phyloP scores from a whole-genome alignment of 345 rosid species.

The Sonneratia caseolaris region DNA sequence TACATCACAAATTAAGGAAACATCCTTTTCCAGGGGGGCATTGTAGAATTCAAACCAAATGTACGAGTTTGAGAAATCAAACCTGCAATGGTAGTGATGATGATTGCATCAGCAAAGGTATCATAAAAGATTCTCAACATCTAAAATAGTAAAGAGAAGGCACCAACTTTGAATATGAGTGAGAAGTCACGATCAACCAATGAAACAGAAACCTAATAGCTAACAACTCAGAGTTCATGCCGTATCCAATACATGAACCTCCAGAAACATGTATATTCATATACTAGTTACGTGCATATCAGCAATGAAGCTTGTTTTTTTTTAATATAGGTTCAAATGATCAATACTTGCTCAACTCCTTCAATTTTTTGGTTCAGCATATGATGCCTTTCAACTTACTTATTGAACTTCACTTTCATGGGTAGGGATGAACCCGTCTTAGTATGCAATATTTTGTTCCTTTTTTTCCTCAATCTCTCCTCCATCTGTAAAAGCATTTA shows the following conservation, averaged over 20 bases:
- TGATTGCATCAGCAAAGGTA: background rate
- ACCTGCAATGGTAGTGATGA: constrained; percentile 29
- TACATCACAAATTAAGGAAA: constrained; percentile 75
- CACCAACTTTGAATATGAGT: background rate
- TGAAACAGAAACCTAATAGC: background rate
- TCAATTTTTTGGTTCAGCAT: background rate
- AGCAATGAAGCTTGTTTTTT: background rate
- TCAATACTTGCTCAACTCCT: background rate
- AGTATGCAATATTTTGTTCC: constrained; percentile 62
- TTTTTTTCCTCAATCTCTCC: constrained; percentile 74
- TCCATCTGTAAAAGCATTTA: constrained; percentile 50
- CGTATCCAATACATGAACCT: background rate
- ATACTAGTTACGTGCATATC: no score
- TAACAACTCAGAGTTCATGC: background rate
- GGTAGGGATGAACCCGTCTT: constrained; percentile 76
- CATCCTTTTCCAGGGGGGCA: constrained; percentile 65
- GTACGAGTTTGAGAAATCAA: constrained; percentile 74
- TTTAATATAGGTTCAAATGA: background rate
- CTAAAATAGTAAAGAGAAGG: background rate
- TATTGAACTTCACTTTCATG: constrained; percentile 70
- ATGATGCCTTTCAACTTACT: constrained; percentile 35
- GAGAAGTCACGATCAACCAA: background rate
- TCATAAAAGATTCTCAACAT: background rate
- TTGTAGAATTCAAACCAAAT: constrained; percentile 94
- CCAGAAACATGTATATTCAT: no score